These are phyloP conservation scores for Sphaerulina vaccinii DNA, from an alignment of 2,329 filamentous ascomycete genomes.

Conservation along the genomic window DNA sequence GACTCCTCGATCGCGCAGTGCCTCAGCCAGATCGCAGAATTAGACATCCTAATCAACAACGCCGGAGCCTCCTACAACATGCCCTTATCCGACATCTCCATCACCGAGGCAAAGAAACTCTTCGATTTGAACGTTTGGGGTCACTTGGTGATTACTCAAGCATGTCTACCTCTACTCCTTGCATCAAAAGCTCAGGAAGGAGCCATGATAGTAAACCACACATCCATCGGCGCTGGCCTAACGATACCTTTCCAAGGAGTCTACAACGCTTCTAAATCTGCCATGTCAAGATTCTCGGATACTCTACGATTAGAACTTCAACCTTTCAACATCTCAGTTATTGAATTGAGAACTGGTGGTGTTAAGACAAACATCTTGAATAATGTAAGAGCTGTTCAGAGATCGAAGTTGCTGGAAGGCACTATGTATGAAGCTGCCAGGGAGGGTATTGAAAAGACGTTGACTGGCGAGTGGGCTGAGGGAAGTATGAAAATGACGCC, in stretches of 20 bases:
- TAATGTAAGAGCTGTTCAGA: constrained; percentile 10
- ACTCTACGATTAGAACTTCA: constrained; percentile 28
- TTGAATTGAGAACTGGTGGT: constrained; percentile 27
- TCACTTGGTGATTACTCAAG: constrained; percentile 31
- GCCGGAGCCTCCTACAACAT: constrained; percentile 43
- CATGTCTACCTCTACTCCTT: constrained; percentile 38
- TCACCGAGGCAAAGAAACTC: constrained; percentile 30
- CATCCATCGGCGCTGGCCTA: constrained; percentile 33
- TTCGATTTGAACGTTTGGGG: constrained; percentile 41
- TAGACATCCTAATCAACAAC: constrained; percentile 51
- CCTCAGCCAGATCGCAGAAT: constrained; percentile 1
- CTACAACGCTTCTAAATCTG: constrained; percentile 36
- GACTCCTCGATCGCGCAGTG: constrained; percentile 33
- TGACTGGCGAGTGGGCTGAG: constrained; percentile 12
- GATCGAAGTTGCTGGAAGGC: constrained; percentile 27
- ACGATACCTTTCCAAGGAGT: constrained; percentile 37
- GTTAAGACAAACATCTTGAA: constrained; percentile 24
- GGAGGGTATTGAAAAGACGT: constrained; percentile 11
- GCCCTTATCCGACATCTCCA: constrained; percentile 23
- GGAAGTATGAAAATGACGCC: constrained; percentile 11
- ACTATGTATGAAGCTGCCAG: constrained; percentile 29
- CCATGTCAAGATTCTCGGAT: constrained; percentile 24
- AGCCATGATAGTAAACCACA: constrained; percentile 41
- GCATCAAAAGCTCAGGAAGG: constrained; percentile 36
- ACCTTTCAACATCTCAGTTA: constrained; percentile 27